Conservation (phyloP, 352 stramenopile species). For the Phytophthora chlamydospora region DNA sequence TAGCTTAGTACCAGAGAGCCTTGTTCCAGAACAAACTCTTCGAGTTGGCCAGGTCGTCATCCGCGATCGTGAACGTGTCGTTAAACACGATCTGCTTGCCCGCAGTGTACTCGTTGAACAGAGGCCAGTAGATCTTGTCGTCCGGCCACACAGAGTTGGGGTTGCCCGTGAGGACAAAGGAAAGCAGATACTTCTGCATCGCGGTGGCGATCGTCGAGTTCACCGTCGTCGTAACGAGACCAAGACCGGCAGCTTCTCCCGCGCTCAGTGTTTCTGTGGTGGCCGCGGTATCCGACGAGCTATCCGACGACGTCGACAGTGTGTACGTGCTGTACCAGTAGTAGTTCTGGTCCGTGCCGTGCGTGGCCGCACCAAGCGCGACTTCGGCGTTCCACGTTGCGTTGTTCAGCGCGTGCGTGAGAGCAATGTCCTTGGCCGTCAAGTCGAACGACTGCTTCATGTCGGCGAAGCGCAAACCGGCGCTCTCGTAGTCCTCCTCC, state of each 20-base stretch:
- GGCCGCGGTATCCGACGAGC: constrained; percentile 10
- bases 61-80: constrained; percentile 26
- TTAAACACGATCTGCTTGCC: constrained; percentile 38
- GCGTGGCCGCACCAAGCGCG: constrained; percentile 9
- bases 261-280: background rate
- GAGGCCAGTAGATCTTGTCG: constrained; percentile 37
- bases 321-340: constrained; percentile 33
- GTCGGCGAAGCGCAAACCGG: constrained; percentile 26
- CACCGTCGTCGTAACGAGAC: background rate
- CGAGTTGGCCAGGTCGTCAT: constrained; percentile 28
- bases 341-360: constrained; percentile 27
- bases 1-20: constrained; percentile 32
- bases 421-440: constrained; percentile 20
- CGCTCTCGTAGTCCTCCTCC: constrained; percentile 27
- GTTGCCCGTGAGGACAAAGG: constrained; percentile 34
- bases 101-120: constrained; percentile 19
- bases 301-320: constrained; percentile 16
- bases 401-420: constrained; percentile 27
- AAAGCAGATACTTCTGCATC: constrained; percentile 39
- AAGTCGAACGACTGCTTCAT: constrained; percentile 34
- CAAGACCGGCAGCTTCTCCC: too few species aligned
- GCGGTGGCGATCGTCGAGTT: constrained; percentile 21
- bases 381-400: constrained; percentile 31
- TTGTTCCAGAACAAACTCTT: constrained; percentile 37
- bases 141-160: constrained; percentile 29